These are phyloP conservation scores for Tetrahymena thermophila DNA, from an alignment of 73 alveolate genomes.

Conservation along the genomic window DNA sequence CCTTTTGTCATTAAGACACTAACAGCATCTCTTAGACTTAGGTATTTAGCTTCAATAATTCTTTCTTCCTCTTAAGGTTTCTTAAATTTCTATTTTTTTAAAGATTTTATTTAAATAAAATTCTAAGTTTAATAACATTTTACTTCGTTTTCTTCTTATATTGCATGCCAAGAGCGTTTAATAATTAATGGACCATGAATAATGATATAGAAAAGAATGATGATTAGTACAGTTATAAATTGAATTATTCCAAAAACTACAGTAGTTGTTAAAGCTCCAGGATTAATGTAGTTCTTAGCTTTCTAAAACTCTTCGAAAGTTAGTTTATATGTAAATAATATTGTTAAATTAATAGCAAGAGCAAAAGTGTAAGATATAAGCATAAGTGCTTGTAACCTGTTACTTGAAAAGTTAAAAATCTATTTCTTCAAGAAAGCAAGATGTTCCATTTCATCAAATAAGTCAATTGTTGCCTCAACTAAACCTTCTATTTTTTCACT, in stretches of 20 bases:
- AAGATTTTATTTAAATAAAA: background rate
- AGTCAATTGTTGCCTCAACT: slow-evolving; percentile 60
- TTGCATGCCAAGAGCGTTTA: slow-evolving; percentile 19
- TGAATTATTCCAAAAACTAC: background rate
- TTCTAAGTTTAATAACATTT: background rate
- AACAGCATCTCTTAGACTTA: slow-evolving; percentile 39
- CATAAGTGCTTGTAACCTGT: slow-evolving; percentile 41
- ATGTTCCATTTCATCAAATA: slow-evolving; percentile 83
- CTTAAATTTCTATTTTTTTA: background rate
- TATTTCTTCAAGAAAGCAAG: slow-evolving; percentile 48
- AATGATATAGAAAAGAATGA: background rate
- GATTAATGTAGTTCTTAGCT: background rate
- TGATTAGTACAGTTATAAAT: background rate
- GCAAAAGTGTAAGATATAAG: slow-evolving; percentile 31
- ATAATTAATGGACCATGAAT: slow-evolving; percentile 2
- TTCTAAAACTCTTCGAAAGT: background rate
- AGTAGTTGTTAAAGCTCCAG: background rate
- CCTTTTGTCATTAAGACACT: slow-evolving; percentile 40
- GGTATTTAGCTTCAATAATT: slow-evolving; percentile 9
- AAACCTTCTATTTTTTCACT: slow-evolving; percentile 71
- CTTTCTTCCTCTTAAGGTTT: background rate
- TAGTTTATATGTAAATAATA: slow-evolving; percentile 5
- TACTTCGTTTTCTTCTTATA: slow-evolving; percentile 7
- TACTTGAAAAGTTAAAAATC: slow-evolving; percentile 33
- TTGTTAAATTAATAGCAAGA: slow-evolving; percentile 28